Base-by-base conservation (phyloP, 768 basidiomycete species). In the Leccinum longicurvipes region DNA sequence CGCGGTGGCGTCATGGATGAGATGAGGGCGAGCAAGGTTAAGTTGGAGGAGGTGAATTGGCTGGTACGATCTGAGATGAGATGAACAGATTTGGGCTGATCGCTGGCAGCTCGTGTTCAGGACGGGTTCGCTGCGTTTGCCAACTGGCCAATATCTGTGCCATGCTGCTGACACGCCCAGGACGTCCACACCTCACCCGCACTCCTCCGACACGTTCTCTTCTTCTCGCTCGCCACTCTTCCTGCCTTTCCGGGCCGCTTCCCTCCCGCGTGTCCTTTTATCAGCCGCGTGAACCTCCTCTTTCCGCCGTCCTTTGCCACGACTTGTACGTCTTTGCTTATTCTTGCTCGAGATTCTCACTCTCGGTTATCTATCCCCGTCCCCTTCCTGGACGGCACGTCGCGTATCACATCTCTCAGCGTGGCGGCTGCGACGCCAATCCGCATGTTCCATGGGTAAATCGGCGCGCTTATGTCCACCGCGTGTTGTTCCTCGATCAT, bases 401-500 rank as follows among this genome's bases (percentile, higher is more conserved):
- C 60, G 63, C 67, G 60, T 71, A 69, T 71, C 65, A 62, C 47
- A 59, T 60, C 51, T 41, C 39, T 19, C 59, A 60, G 56, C 68
- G 54, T 69, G 69, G 52, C 59, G 39, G 41, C 53, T 57, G 54
- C 66, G 56, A 72, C 61, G 70, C 60, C 64, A 64, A 72, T 66
- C 67, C 67, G 64, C 72, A 63, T 63, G 68, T 70, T 67, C 50
- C 61, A 70, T 62, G 68, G 74, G 70, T 74, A 72, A 77, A 74
- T 74, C 74, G 74, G 76, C 76, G 76, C 77, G 76, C 77, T 80
- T 78, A 76, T 74, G 67, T 65, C 64, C 61, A 72, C 79, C 84
- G 81, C 84, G 80, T 86, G 86, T 79, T 74, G 77, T 75, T 72
- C 73, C 75, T 80, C 83, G 85, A 89, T 88, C 85, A 80, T 68